Base-by-base conservation (phyloP, 2,329 filamentous ascomycete genomes). In the Coniochaeta prunicola region DNA sequence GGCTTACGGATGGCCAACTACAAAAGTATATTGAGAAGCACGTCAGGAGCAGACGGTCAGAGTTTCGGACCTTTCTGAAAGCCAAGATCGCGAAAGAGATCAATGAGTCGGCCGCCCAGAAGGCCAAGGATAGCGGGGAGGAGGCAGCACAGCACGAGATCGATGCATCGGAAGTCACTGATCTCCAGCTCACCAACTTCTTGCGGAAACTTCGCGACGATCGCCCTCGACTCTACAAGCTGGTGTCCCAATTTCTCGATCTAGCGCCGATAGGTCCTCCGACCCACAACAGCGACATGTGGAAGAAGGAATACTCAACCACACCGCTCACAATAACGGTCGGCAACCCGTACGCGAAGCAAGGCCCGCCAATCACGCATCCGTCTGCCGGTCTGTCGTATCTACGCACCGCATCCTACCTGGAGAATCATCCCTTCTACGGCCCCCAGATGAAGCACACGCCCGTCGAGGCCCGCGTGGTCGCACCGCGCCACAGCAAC, bases 381-480 rank as follows among this genome's bases (percentile, higher is more conserved):
- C 84, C 84, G 4, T 87, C 84, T 15, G 84, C 80, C 33, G 84
- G 84, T 60, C 74, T 87, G 57, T 84, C 83, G 58, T 87, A 87
- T 70, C 73, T 86, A 59, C 80, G 84, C 57, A 84, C 82, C 1
- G 71, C 70, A 38, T 75, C 78, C 40, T 82, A 76, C 69, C 70
- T 82, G 64, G 78, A 83, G 60, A 86, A 86, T 69, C 83, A 87
- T 67, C 80, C 84, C 1, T 64, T 84, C 24, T 85, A 86, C 65
- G 84, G 84, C 1, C 84, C 84, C 10, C 84, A 85, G 67, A 73
- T 68, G 57, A 63, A 74, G 28, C 78, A 78, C 61, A 65, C 77
- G 5, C 78, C 82, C 5, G 73, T 80, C n/a, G 66, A 77, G 65
- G 76, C 78, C 17, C 77, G 84, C 62, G 71, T 87, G 19, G 62